phyloP scores from a whole-genome alignment of 352 stramenopile genomes.

The Phytopythium ostracodes region DNA sequence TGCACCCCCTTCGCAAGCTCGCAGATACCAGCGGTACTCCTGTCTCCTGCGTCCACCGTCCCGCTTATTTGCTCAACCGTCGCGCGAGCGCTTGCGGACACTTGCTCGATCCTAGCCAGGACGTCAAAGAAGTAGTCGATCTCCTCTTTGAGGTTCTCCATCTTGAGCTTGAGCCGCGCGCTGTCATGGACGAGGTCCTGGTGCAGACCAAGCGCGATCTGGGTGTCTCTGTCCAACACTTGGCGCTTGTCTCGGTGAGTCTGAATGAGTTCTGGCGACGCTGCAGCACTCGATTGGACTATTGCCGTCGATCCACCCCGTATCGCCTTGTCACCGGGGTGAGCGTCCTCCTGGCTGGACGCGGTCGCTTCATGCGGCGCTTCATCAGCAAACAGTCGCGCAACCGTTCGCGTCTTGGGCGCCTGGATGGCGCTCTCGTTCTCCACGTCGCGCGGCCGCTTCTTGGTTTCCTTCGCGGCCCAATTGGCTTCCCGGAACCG shows the following conservation, averaged over 20 bases:
- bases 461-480: slow-evolving; percentile 10
- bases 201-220: slow-evolving; percentile 32
- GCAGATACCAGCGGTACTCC: not conserved
- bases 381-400: slow-evolving; percentile 9
- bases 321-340: not conserved
- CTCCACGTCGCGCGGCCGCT: slow-evolving; percentile 8
- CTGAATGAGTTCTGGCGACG: too few species aligned
- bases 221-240: slow-evolving; percentile 21
- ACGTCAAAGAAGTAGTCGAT: slow-evolving; percentile 53
- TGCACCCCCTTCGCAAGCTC: slow-evolving; percentile 20
- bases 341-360: not conserved
- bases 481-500: slow-evolving; percentile 17
- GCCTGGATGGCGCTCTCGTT: not conserved
- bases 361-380: not conserved
- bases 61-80: not conserved
- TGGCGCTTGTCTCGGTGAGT: slow-evolving; percentile 14
- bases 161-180: slow-evolving; percentile 42
- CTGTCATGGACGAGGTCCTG: slow-evolving; percentile 43
- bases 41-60: slow-evolving; percentile 1
- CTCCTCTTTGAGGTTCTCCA: slow-evolving; percentile 31
- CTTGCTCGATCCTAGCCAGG: slow-evolving; percentile 36
- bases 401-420: slow-evolving; percentile 11
- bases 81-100: slow-evolving; percentile 12
- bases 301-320: not conserved
- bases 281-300: not conserved